Evolutionary conservation across 208 protist species (phyloP).

Genomic region (Crithidia brevicula): DNA sequence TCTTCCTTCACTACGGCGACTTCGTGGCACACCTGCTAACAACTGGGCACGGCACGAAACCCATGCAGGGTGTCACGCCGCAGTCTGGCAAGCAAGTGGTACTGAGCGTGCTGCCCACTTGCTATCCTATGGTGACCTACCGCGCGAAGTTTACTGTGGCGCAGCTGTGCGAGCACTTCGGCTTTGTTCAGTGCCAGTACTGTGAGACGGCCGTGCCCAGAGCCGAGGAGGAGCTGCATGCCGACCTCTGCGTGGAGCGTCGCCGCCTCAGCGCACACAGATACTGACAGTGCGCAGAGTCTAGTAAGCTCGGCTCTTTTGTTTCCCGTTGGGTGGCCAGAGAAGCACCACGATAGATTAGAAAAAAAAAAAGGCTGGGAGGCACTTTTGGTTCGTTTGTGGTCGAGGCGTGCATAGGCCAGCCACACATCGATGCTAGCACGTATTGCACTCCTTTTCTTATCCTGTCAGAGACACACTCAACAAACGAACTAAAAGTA

Average conservation of each 20-base stretch:
- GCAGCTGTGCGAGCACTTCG: slow-evolving; percentile 48
- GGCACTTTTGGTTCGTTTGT: no score
- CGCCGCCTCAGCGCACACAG: neutral
- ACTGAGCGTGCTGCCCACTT: slow-evolving; percentile 9
- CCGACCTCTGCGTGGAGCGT: slow-evolving; percentile 32
- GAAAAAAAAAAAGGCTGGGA: no score
- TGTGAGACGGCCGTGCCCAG: slow-evolving; percentile 38
- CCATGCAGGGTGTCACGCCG: neutral
- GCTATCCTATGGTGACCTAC: slow-evolving; percentile 52
- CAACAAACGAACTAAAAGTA: no score
- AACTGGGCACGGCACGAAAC: slow-evolving; percentile 31
- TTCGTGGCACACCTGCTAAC: slow-evolving; percentile 56
- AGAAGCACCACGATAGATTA: no score
- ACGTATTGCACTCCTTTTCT: no score
- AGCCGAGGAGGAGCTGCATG: slow-evolving; percentile 31
- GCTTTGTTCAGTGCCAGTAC: slow-evolving; percentile 42
- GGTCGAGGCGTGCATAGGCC: no score
- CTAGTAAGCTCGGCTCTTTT: neutral
- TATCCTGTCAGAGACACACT: no score
- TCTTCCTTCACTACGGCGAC: slow-evolving; percentile 72
- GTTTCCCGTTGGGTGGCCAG: neutral
- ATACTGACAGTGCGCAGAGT: neutral
- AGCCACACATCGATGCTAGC: no score
- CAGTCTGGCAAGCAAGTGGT: neutral
- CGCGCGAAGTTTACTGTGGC: slow-evolving; percentile 49